phyloP scores from a whole-genome alignment of 768 basidiomycete species.

The Boletus huronensis region DNA sequence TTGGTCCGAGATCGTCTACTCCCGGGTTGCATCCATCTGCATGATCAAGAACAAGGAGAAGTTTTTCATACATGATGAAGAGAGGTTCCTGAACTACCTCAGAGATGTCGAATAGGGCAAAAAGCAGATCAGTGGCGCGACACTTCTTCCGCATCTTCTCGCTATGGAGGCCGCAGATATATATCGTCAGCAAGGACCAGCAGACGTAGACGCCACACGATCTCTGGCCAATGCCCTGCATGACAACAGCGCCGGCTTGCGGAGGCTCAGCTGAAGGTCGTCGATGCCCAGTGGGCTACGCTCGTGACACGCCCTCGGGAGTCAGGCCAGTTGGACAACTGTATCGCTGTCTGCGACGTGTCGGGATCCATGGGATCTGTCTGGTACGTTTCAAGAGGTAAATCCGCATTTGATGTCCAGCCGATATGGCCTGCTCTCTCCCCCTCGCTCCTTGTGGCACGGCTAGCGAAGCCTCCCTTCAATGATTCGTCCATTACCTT shows the following conservation, averaged over 20 bases:
- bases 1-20: conserved; percentile 57
- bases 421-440: conserved; percentile 64
- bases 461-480: conserved; percentile 63
- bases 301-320: conserved; percentile 52
- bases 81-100: conserved; percentile 58
- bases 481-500: conserved; percentile 67
- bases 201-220: background rate
- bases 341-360: conserved; percentile 69
- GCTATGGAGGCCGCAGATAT: conserved; percentile 36
- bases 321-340: conserved; percentile 54
- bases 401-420: conserved; percentile 10
- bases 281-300: conserved; percentile 66
- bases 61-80: conserved; percentile 58
- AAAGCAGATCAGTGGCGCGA: conserved; percentile 59
- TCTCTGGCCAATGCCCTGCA: conserved; percentile 10
- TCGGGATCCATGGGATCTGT: conserved; percentile 66
- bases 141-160: conserved; percentile 63
- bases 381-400: background rate
- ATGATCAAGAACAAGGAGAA: conserved; percentile 55
- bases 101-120: conserved; percentile 52
- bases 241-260: conserved; percentile 30
- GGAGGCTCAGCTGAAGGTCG: conserved; percentile 40
- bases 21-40: conserved; percentile 55
- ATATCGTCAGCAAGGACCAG: background rate
- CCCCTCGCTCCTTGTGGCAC: conserved; percentile 62